phyloP scores from a whole-genome alignment of 257 asterid species.

The Nicotiana paniculata region DNA sequence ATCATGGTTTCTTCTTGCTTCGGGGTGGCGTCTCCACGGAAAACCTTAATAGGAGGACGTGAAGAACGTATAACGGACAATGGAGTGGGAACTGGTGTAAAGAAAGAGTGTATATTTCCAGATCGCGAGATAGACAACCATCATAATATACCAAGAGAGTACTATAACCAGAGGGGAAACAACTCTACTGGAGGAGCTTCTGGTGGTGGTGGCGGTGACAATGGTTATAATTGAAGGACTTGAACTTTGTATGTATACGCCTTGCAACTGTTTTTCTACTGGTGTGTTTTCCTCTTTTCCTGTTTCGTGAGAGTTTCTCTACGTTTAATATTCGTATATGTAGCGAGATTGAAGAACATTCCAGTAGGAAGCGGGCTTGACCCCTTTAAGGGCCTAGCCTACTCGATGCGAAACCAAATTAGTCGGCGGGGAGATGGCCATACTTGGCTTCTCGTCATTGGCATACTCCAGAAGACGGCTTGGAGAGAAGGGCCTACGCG shows the following conservation, averaged over 20 bases:
- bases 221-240: conserved; percentile 22
- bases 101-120: background rate
- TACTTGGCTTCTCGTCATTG: no score
- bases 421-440: no score
- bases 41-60: background rate
- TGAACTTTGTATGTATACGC: background rate
- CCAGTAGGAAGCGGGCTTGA: background rate
- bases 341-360: background rate
- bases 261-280: background rate
- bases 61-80: background rate
- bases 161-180: conserved; percentile 44
- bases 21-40: background rate
- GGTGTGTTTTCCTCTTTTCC: background rate
- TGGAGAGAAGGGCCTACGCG: no score
- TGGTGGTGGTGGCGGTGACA: conserved; percentile 22
- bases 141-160: conserved; percentile 50
- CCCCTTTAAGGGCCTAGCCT: background rate
- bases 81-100: background rate
- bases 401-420: no score
- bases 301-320: background rate
- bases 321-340: background rate
- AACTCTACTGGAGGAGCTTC: background rate
- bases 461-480: no score
- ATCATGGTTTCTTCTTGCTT: background rate
- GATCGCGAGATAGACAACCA: conserved; percentile 42